A percentile compares a stretch with the other conserved stretches of the same genome.
These are phyloP conservation scores for Scutellaria minor DNA, from an alignment of 257 asterid genomes.

Conservation along the genomic window DNA sequence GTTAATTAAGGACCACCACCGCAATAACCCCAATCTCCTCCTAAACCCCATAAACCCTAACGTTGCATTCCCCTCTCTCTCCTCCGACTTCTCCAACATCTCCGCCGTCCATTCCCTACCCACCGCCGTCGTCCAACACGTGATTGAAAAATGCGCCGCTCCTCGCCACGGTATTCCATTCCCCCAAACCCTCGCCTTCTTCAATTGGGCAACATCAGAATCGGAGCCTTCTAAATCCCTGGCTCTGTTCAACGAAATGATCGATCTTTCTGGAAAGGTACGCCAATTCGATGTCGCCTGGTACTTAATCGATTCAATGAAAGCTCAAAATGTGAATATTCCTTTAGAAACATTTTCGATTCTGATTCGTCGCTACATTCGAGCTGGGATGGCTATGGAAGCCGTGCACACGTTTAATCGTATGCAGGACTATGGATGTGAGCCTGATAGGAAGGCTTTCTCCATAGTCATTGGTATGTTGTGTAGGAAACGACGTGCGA, in stretches of 20 bases:
- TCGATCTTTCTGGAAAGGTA: conserved; percentile 80
- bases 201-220: conserved; percentile 69
- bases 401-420: conserved; percentile 79
- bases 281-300: conserved; percentile 82
- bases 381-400: conserved; percentile 80
- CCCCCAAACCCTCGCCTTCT: conserved; percentile 76
- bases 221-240: conserved; percentile 17
- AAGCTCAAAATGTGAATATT: conserved; percentile 44
- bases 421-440: conserved; percentile 84
- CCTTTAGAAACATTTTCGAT: conserved; percentile 64
- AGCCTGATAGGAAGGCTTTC: conserved; percentile 67
- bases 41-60: conserved; percentile 56
- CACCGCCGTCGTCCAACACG: conserved; percentile 49
- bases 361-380: conserved; percentile 75
- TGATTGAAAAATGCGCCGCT: conserved; percentile 71
- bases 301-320: conserved; percentile 71
- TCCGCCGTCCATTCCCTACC: conserved; percentile 51
- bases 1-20: conserved; percentile 71
- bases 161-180: conserved; percentile 89
- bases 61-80: conserved; percentile 58
- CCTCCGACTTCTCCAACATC: conserved; percentile 59
- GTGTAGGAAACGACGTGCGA: conserved; percentile 72
- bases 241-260: conserved; percentile 65
- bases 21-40: conserved; percentile 64
- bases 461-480: conserved; percentile 64